Evolutionary conservation across 305 asterid genomes (phyloP), one percentile per base, ranked within the genome.

Genomic region (Fraxinus latifolia): DNA sequence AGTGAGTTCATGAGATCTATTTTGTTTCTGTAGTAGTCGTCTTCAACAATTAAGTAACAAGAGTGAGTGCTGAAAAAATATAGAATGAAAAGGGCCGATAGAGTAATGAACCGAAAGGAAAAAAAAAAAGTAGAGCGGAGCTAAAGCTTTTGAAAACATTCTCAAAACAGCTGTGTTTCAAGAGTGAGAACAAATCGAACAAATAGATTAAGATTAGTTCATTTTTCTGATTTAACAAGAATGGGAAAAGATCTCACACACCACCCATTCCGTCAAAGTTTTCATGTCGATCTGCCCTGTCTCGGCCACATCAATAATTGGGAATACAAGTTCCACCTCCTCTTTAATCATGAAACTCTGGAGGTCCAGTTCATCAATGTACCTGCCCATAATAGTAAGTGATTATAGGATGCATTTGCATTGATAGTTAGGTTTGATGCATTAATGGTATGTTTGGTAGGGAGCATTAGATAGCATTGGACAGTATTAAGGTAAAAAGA

Each of bases 181-280:
- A 21, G 9, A 67, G 15, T 42, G 27, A 34, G n/a, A 25, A 65
- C 39, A 25, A 33, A 65, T 81, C 65, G 77, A 81, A 25, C 62
- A 70, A 78, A 70, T 37, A 78, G 65, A 70, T 29, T 67, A n/a
- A n/a, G 60, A 42, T 55, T 25, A 53, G 62, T 53, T n/a, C 62
- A 53, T 53, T 53, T 53, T 53, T 53, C 7, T 17, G 23, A 53
- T 53, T n/a, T 50, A 50, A 79, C 71, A 77, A 50, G 42, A 77
- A 15, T 7, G 7, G 29, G 47, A 67, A 83, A 73, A 1, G 80
- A 1, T 55, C 14, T 55, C 58, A 85, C 92, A 33, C 90, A 94
- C 98, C 95, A 93, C 92, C 98, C 98, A 94, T 4, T 91, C 97
- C 2, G 92, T 94, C 86, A 94, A 85, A 79, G 91, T 53, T 87